These are phyloP conservation scores for Chlamydomonas schloesseri DNA, from an alignment of 139 green algal species.

Conservation along the genomic window DNA sequence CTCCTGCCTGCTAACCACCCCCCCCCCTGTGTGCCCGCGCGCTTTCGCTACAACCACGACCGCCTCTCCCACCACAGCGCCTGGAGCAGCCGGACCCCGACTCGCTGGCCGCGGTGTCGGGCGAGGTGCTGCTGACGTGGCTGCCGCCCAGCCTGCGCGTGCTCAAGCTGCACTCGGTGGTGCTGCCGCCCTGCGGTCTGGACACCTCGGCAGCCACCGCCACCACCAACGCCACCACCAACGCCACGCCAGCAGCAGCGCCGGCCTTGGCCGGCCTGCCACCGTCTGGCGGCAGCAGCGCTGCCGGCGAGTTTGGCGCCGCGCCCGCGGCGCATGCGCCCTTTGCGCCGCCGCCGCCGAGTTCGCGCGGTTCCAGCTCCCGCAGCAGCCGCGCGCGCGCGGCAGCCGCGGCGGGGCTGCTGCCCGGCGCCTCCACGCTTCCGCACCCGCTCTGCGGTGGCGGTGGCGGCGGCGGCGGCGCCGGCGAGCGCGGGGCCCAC, in stretches of 20 bases:
- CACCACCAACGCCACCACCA: no score
- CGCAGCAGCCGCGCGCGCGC: background rate
- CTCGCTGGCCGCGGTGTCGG: constrained; percentile 6
- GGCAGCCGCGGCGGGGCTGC: background rate
- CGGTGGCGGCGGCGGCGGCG: background rate
- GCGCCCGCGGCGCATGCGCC: no score
- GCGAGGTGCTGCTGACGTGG: constrained; percentile 36
- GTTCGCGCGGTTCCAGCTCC: background rate
- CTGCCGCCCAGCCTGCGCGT: constrained; percentile 26
- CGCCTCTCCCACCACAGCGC: background rate
- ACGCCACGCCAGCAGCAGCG: no score
- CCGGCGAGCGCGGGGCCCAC: no score
- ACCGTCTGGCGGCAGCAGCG: background rate
- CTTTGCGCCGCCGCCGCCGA: background rate
- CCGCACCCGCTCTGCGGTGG: background rate
- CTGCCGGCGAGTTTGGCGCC: no score
- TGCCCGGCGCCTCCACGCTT: no score
- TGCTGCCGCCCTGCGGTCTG: constrained; percentile 22
- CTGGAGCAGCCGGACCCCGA: constrained; percentile 47
- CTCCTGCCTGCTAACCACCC: no score
- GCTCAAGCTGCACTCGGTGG: constrained; percentile 40
- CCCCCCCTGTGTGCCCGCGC: no score
- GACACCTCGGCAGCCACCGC: no score
- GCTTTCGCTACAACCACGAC: no score
- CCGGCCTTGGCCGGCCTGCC: no score